Evolutionary conservation across 352 stramenopile genomes (phyloP), one percentile per base, ranked within the genome.

Genomic region (Globisporangium abappressorium): DNA sequence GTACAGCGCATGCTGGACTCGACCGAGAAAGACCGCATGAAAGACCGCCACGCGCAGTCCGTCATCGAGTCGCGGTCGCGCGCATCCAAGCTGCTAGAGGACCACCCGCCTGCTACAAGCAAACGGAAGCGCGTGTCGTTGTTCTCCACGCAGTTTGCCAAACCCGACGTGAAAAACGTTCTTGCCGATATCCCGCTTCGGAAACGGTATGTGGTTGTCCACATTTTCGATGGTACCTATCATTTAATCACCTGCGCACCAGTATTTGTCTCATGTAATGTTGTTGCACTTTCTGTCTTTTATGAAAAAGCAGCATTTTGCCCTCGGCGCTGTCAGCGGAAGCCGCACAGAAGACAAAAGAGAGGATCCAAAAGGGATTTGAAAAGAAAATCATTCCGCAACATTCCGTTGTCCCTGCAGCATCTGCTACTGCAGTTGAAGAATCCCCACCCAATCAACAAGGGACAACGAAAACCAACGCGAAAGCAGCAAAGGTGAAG

Each of bases 21-120:
- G 43, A 85, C 70, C 0, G 87, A 95, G 72, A 93, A 95, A 70
- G 78, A 82, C 57, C 87, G 87, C 11, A 88, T 95, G 60, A 95
- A 95, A 65, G 80, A 93, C 68, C 81, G 84, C 18, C 87, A 95
- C 65, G 83, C 82, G 58, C 81, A 85, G 69, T 91, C 80, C 5
- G 87, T 95, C 33, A 66, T 81, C 26, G 85, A 87, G 28, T 93
- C 82, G 34, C 91, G 91, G 58, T 75, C 85, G 7, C 82, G 87
- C 2, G 63, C 81, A 8, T 92, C 87, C 8, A 92, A 92, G 64
- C 61, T 93, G 5, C 76, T 95, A 9, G 70, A 79, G 9, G 59
- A 73, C 26, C 60, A 64, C 34, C 69, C 26, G 24, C 33, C 60
- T 5, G 33, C 38, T 14, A 41, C 26, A 1, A 22, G 46, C 2